These are phyloP conservation scores for Candida glaebosa DNA, from an alignment of 805 yeast genomes.

Conservation along the genomic window DNA sequence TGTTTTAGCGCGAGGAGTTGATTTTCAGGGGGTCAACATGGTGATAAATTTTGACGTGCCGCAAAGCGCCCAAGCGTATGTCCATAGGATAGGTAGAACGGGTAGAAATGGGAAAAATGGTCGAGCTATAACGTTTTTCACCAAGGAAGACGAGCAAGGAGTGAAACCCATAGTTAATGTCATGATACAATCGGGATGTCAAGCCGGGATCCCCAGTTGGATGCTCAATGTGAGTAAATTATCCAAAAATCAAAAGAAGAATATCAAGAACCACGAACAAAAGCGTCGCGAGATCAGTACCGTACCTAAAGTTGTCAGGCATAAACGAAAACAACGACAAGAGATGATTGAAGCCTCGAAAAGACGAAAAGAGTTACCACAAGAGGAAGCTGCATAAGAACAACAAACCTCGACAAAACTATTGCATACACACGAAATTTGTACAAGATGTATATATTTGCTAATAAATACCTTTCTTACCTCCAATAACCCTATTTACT, in stretches of 20 bases:
- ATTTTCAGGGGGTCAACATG: conserved; percentile 90
- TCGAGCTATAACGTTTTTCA: conserved; percentile 85
- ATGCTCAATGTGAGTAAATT: conserved; percentile 69
- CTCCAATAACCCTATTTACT: conserved; percentile 2
- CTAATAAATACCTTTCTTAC: neutral
- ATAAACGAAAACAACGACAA: conserved; percentile 57
- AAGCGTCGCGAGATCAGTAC: conserved; percentile 79
- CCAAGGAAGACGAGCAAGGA: conserved; percentile 78
- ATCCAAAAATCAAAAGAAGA: conserved; percentile 57
- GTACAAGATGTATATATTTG: neutral
- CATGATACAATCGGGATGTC: conserved; percentile 87
- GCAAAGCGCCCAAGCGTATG: conserved; percentile 87
- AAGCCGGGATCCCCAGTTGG: conserved; percentile 69
- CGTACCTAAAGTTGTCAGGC: conserved; percentile 65
- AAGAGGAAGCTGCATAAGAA: conserved; percentile 2
- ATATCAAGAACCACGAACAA: conserved; percentile 52
- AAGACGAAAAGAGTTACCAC: conserved; percentile 42
- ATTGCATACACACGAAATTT: neutral
- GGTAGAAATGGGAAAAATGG: conserved; percentile 93
- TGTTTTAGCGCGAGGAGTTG: conserved; percentile 94
- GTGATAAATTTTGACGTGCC: conserved; percentile 98
- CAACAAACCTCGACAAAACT: too few species aligned
- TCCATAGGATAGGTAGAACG: conserved; percentile 97
- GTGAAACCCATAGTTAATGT: conserved; percentile 87
- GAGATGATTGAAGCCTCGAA: conserved; percentile 80